Evolutionary conservation across 2,329 filamentous ascomycete genomes (phyloP).

Genomic region (Pseudogymnoascus sp.): DNA sequence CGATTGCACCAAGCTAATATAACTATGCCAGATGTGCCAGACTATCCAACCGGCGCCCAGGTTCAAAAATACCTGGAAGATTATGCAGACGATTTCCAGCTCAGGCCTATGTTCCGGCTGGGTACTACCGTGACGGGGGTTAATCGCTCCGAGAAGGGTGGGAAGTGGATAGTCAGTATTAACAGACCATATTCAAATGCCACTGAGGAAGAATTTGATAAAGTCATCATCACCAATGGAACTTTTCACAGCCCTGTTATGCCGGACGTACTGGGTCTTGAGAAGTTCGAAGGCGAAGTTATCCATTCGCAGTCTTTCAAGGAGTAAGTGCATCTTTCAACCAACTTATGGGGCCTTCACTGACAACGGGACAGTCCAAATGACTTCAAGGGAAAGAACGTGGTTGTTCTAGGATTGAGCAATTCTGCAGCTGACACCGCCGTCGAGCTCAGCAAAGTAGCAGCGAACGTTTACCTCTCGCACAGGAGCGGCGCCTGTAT

Average conservation of each 20-base stretch:
- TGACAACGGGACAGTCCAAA: conserved; percentile 21
- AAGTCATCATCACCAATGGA: conserved; percentile 30
- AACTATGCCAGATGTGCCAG: background rate
- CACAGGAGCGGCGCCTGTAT: conserved; percentile 33
- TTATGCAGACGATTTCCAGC: conserved; percentile 34
- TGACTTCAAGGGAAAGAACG: conserved; percentile 33
- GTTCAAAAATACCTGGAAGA: conserved; percentile 33
- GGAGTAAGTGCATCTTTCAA: conserved; percentile 2
- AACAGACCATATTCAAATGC: conserved; percentile 19
- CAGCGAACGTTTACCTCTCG: conserved; percentile 34
- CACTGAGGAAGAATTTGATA: conserved; percentile 29
- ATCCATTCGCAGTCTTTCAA: conserved; percentile 30
- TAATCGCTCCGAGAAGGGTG: conserved; percentile 22
- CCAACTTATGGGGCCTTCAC: background rate
- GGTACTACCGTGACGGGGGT: conserved; percentile 27
- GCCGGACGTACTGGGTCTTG: conserved; percentile 30
- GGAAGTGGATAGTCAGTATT: conserved; percentile 29
- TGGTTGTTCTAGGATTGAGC: conserved; percentile 36
- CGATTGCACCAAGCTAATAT: background rate
- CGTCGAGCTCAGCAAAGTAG: conserved; percentile 27
- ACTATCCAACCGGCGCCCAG: conserved; percentile 17
- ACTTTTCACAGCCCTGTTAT: conserved; percentile 30
- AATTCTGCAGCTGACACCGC: conserved; percentile 32
- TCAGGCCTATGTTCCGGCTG: conserved; percentile 29
- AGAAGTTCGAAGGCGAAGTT: conserved; percentile 31